A percentile compares a stretch with the other conserved stretches of the same genome.
These are phyloP conservation scores for Pichia sp. DNA, from an alignment of 1,139 yeast genomes.

Conservation along the genomic window DNA sequence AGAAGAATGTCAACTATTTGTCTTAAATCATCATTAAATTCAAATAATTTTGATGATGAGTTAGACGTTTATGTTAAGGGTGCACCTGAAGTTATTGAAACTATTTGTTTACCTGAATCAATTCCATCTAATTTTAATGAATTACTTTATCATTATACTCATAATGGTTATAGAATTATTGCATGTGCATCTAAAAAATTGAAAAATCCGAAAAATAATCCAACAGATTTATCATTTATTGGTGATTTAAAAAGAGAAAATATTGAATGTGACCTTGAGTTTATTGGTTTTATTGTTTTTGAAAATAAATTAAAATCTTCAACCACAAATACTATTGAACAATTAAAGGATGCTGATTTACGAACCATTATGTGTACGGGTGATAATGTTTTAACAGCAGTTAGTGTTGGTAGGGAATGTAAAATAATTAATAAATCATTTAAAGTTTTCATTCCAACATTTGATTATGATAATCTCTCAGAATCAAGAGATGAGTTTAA, in stretches of 20 bases:
- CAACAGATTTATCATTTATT: constrained; percentile 30
- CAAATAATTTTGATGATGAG: constrained; percentile 25
- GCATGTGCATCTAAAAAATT: constrained; percentile 76
- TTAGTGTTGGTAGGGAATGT: constrained; percentile 87
- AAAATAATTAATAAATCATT: constrained; percentile 46
- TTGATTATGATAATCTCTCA: constrained; percentile 31
- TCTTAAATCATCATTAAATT: constrained; percentile 25
- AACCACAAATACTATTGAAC: constrained; percentile 55
- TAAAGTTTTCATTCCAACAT: constrained; percentile 64
- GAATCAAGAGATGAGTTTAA: constrained; percentile 1
- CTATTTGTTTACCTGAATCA: constrained; percentile 63
- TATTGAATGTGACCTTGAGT: constrained; percentile 62
- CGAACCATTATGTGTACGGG: constrained; percentile 97
- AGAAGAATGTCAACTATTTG: constrained; percentile 89
- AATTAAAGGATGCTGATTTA: constrained; percentile 59
- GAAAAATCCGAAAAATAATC: constrained; percentile 21
- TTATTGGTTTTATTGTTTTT: constrained; percentile 84
- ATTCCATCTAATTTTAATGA: constrained; percentile 74
- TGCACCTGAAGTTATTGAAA: constrained; percentile 93
- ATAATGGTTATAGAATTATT: constrained; percentile 88
- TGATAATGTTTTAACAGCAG: constrained; percentile 88
- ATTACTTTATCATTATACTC: constrained; percentile 76
- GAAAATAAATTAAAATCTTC: constrained; percentile 80
- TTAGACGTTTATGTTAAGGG: constrained; percentile 70
- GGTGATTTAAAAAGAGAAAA: constrained; percentile 46